Conservation (phyloP, 495 filamentous ascomycete species). For the Aspergillus cavernicola region DNA sequence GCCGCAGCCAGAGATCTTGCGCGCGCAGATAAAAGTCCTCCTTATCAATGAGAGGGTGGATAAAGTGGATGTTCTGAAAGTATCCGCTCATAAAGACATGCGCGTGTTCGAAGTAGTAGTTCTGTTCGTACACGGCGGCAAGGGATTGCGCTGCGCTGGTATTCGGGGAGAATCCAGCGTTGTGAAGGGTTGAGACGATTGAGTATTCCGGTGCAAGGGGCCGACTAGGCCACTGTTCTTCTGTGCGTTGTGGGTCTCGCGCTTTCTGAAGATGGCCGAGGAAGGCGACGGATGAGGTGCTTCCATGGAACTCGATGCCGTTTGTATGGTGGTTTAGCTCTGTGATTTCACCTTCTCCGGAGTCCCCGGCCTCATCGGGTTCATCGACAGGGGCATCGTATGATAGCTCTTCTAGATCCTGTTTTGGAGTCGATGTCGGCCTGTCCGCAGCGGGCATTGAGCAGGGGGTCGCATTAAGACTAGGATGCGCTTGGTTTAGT, state of each 20-base stretch:
- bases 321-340: slow-evolving; percentile 41
- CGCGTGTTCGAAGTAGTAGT: slow-evolving; percentile 41
- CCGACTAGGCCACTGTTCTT: slow-evolving; percentile 14
- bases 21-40: slow-evolving; percentile 36
- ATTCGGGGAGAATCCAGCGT: slow-evolving; percentile 36
- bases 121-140: slow-evolving; percentile 26
- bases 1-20: slow-evolving; percentile 36
- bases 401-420: not conserved
- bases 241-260: slow-evolving; percentile 19
- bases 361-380: slow-evolving; percentile 26
- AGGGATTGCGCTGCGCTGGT: slow-evolving; percentile 21
- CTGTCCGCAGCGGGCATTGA: slow-evolving; percentile 24
- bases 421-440: slow-evolving; percentile 25
- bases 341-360: slow-evolving; percentile 30
- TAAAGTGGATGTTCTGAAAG: slow-evolving; percentile 42
- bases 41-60: slow-evolving; percentile 42
- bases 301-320: slow-evolving; percentile 39
- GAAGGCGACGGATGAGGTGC: slow-evolving; percentile 35
- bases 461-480: slow-evolving; percentile 26
- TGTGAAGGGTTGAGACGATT: slow-evolving; percentile 38
- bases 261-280: slow-evolving; percentile 34
- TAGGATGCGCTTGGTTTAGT: not conserved
- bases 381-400: slow-evolving; percentile 2
- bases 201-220: slow-evolving; percentile 20
- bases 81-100: slow-evolving; percentile 43